These are phyloP conservation scores for Penicillium olsonii DNA, from an alignment of 2,329 filamentous ascomycete genomes.

Conservation along the genomic window DNA sequence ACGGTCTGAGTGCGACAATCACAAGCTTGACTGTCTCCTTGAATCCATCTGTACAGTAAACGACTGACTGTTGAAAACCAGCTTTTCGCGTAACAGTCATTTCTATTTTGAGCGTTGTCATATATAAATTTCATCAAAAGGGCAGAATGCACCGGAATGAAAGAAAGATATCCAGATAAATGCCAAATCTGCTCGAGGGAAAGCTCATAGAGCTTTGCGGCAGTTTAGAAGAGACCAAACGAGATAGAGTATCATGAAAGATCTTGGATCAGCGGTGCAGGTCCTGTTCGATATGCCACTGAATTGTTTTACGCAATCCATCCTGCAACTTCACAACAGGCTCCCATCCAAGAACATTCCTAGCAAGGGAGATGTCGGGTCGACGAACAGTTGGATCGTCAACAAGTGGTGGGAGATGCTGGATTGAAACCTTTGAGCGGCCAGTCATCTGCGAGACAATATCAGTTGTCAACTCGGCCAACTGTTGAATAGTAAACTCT, in stretches of 20 bases:
- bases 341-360: conserved; percentile 26
- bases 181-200: no score
- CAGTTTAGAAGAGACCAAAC: no score
- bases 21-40: no score
- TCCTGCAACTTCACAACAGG: conserved; percentile 25
- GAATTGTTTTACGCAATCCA: conserved; percentile 29
- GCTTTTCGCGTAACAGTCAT: no score
- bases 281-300: conserved; percentile 16
- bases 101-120: no score
- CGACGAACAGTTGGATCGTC: conserved; percentile 16
- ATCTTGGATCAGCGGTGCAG: background rate
- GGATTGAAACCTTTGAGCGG: conserved; percentile 2
- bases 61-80: no score
- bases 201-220: no score
- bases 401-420: background rate
- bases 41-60: background rate
- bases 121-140: no score
- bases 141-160: no score
- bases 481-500: conserved; percentile 31
- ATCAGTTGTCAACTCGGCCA: conserved; percentile 27
- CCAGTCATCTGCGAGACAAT: conserved; percentile 17
- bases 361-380: conserved; percentile 31
- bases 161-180: no score
- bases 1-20: no score
- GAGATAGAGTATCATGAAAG: no score